Evolutionary conservation across 441 rosid genomes (phyloP), one percentile per base, ranked within the genome.

Genomic region (Eutrema salsugineum): DNA sequence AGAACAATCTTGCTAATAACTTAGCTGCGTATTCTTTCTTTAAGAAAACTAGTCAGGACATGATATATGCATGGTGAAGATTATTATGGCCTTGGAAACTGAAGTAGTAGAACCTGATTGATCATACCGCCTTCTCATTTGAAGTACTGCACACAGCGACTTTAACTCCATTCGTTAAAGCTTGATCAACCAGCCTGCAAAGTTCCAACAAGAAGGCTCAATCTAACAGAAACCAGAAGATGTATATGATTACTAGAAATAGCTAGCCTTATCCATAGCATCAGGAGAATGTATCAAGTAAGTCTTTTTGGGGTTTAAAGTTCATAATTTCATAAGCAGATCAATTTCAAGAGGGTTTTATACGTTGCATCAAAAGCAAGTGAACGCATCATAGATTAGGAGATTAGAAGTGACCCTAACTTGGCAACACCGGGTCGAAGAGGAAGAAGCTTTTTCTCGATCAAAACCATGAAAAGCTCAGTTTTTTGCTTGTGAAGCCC

Each of bases 101-200:
- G 83, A 60, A 81, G 83, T 73, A 60, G 81, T 66, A 80, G 84
- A 81, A 87, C 91, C 94, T 84, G 84, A 71, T 77, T 73, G 77
- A 62, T 84, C 97, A 82, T 89, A 94, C 97, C 93, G 97, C 97
- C 93, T 94, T 94, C 86, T 92, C 97, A 85, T 91, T 91, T 17
- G 99, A 94, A 67, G 97, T 92, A 74, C 97, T 92, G 82, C 97
- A 92, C 47, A 94, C 99, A 3, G 99, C 97, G 57, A 94, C 97
- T 79, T 82, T 79, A 28, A 92, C 94, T 76, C 88, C 97, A 43
- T 83, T 92, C 33, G 78, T 87, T 73, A 92, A 73, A 77, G 97
- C 97, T 80, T 92, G 97, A 83, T 94, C 97, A 62, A 94, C 43
- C 82, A 91, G 73, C 90, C 99, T 94, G 86, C 57, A 58, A 46